These are phyloP conservation scores for Syncephalis fuscata DNA, from an alignment of 371 early-diverging fungal genomes.

Conservation along the genomic window DNA sequence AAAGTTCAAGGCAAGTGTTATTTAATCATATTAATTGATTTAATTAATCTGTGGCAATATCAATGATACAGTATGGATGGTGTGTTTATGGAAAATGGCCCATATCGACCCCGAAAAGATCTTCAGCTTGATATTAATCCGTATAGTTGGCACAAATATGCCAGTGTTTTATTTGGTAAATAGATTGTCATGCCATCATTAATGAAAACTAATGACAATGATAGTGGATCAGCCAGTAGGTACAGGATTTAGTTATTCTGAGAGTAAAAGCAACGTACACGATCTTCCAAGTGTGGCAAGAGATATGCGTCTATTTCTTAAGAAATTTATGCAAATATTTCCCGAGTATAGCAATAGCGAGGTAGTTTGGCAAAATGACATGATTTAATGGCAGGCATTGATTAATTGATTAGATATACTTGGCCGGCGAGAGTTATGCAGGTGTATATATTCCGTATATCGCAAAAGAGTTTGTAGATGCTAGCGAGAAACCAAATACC, in stretches of 20 bases:
- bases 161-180: slow-evolving; percentile 48
- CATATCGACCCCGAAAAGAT: slow-evolving; percentile 32
- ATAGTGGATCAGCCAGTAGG: slow-evolving; percentile 79
- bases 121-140: slow-evolving; percentile 23
- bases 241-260: slow-evolving; percentile 48
- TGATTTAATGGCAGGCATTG: too few species aligned
- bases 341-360: too few species aligned
- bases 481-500: slow-evolving; percentile 20
- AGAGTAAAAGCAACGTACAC: slow-evolving; percentile 1
- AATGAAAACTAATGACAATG: not conserved
- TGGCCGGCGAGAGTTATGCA: slow-evolving; percentile 77
- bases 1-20: slow-evolving; percentile 15
- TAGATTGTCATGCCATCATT: not conserved
- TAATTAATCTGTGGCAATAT: slow-evolving; percentile 2
- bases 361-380: too few species aligned
- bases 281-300: not conserved
- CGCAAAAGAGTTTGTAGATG: slow-evolving; percentile 29
- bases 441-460: slow-evolving; percentile 78
- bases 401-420: slow-evolving; percentile 57
- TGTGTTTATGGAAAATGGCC: slow-evolving; percentile 73
- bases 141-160: slow-evolving; percentile 55
- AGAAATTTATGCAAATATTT: too few species aligned
- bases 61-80: slow-evolving; percentile 77
- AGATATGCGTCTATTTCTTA: too few species aligned
- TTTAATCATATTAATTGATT: not conserved